Evolutionary conservation across 1,284 basidiomycete genomes (phyloP), one percentile per base, ranked within the genome.

Genomic region (Athelia sp.): DNA sequence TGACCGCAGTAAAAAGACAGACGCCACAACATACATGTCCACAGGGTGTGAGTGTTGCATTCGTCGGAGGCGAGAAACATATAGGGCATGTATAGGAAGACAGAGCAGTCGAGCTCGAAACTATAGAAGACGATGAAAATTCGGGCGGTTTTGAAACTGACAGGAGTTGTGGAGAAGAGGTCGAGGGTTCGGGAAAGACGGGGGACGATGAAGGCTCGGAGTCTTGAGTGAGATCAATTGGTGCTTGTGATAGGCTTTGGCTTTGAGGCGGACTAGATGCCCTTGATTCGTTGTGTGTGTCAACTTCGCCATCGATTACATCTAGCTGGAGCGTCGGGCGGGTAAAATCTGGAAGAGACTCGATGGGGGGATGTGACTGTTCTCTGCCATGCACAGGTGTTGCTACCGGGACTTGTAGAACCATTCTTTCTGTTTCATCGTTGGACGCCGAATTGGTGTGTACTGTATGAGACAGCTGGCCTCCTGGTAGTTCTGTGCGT

Each of bases 11-110:
- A 56, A 89, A 90, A 6, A 90, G 72, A 62, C 87, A 90, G 22
- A 78, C 70, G 1, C 86, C 88, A 55, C 87, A 90, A 53, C 81
- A 80, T 42, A 90, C 74, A 54, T 90, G 87, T 0, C 87, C 87
- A 55, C 87, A 90, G 0, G 84, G 86, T 0, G 86, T 88, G 48
- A 90, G 64, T 0, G 85, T 87, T 18, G 88, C 84, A 52, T 86
- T 81, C 0, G 77, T 79, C 1, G 87, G 87, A 1, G 84, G 75
- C 32, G 73, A 81, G 70, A 89, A 87, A 61, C 88, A 90, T 52
- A 90, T 84, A 4, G 87, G 87, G 58, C 88, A 90, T 0, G 75
- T 75, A 58, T 87, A 89, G 2, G 74, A 66, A 1, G 82, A 73
- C 15, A 90, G 73, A 0, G 75, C 78, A n/a, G 36, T n/a, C 6